These are phyloP conservation scores for Cladochytrium replicatum DNA, from an alignment of 192 early-diverging fungal species.

Conservation along the genomic window DNA sequence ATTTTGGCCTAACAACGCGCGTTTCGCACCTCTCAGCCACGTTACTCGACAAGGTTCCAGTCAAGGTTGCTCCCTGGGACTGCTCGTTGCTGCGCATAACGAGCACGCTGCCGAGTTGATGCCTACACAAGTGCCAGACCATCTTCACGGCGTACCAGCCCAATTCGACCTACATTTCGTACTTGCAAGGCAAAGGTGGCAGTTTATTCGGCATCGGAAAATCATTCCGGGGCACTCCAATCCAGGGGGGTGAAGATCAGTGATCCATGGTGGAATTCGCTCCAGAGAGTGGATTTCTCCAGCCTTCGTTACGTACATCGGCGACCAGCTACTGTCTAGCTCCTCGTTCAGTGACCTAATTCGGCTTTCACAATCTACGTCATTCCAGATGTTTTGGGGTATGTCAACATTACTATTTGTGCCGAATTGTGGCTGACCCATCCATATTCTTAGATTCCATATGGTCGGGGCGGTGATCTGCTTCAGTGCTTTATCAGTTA, in stretches of 20 bases:
- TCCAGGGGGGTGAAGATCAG: conserved; percentile 11
- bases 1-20: no score
- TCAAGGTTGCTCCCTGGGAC: conserved; percentile 34
- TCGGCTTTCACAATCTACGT: conserved; percentile 40
- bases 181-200: conserved; percentile 10
- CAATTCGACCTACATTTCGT: conserved; percentile 14
- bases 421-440: no score
- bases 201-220: conserved; percentile 14
- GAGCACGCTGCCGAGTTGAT: conserved; percentile 5
- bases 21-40: no score
- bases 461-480: no score
- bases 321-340: conserved; percentile 15
- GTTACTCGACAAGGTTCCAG: conserved; percentile 10
- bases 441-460: no score
- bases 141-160: conserved; percentile 28
- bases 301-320: conserved; percentile 34
- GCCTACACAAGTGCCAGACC: neutral
- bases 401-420: no score
- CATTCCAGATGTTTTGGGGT: conserved; percentile 46
- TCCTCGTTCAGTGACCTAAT: conserved; percentile 14
- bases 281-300: conserved; percentile 55
- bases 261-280: conserved; percentile 43
- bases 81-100: conserved; percentile 30
- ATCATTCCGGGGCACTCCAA: conserved; percentile 17
- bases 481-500: no score